Evolutionary conservation across 345 rosid genomes (phyloP), one percentile per base, ranked within the genome.

Genomic region (Psidium guajava): DNA sequence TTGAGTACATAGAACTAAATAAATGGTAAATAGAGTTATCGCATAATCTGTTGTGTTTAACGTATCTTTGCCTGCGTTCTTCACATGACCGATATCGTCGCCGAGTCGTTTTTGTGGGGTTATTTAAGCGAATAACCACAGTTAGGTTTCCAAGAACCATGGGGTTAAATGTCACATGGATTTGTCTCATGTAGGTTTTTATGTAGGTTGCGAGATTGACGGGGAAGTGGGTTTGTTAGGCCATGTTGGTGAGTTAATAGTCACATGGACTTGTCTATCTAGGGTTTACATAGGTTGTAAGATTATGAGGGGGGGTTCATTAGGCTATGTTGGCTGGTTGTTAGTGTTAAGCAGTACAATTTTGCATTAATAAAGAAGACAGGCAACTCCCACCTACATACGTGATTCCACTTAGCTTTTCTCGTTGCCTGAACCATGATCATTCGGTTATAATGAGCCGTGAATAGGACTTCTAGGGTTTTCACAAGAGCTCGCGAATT

Each of bases 241-340:
- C 80, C 36, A 69, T 69, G 47, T 69, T 69, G 47, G 80, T 69
- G 80, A 69, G 47, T 69, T 69, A 69, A 69, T 69, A 69, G 80
- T 69, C 80, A 69, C 80, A 12, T 69, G 80, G 47, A 69, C 80
- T 69, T 69, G 80, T 69, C 80, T 69, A 47, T 69, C 80, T 69
- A 69, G 47, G 80, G 80, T 18, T 18, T 36, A 18, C 42, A 15
- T 69, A 69, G 80, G 25, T 69, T 69, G 25, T 69, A 44, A 36
- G 80, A 36, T 18, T 69, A 2, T 50, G 3, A 13, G 6, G 25
- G 44, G 25, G 44, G 47, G 13, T 69, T 36, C 20, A 36, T 36
- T 18, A 36, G 80, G 80, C 40, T 42, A 69, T 4, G 80, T 36
- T 69, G 47, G 80, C 47, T 69, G 80, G 47, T 18, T 36, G 80